Percentiles rank a stretch among this genome's conserved stretches.
phyloP scores from a whole-genome alignment of 805 yeast species.

The Monosporozyma aerobia region DNA sequence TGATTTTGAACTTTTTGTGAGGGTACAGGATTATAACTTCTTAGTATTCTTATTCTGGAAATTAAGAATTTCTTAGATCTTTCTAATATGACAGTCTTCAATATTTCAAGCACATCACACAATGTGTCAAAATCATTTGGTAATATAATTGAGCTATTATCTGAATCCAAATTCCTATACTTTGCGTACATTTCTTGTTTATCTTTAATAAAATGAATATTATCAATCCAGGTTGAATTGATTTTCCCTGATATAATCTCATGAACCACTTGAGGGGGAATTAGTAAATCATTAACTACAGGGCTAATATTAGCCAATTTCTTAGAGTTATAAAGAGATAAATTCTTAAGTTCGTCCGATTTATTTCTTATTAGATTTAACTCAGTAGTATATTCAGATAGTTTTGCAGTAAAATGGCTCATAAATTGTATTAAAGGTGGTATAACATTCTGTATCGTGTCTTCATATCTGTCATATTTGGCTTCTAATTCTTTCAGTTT shows the following conservation, averaged over 20 bases:
- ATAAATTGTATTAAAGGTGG: constrained; percentile 48
- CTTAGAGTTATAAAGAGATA: constrained; percentile 39
- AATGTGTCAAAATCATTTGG: constrained; percentile 24
- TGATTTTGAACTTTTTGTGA: constrained; percentile 68
- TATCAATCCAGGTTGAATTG: constrained; percentile 53
- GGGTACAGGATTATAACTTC: constrained; percentile 50
- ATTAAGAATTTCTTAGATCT: constrained; percentile 65
- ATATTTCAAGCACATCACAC: constrained; percentile 32
- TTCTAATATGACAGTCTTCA: constrained; percentile 59
- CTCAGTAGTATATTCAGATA: constrained; percentile 47
- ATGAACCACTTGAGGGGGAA: constrained; percentile 62
- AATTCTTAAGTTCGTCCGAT: constrained; percentile 39
- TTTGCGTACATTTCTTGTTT: constrained; percentile 46
- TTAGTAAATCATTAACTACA: constrained; percentile 60
- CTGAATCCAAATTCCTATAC: constrained; percentile 22
- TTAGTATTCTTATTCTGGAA: constrained; percentile 51
- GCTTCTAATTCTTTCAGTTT: constrained; percentile 14
- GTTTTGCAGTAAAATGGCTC: constrained; percentile 46
- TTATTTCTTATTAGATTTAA: constrained; percentile 51
- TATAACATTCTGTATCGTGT: constrained; percentile 22
- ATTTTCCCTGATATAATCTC: constrained; percentile 52
- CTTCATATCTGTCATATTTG: constrained; percentile 12
- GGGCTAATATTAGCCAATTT: constrained; percentile 55
- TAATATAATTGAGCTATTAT: not conserved
- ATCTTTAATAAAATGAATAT: constrained; percentile 48